Conservation (phyloP, 805 yeast genomes). For the Starmerella geochares region DNA sequence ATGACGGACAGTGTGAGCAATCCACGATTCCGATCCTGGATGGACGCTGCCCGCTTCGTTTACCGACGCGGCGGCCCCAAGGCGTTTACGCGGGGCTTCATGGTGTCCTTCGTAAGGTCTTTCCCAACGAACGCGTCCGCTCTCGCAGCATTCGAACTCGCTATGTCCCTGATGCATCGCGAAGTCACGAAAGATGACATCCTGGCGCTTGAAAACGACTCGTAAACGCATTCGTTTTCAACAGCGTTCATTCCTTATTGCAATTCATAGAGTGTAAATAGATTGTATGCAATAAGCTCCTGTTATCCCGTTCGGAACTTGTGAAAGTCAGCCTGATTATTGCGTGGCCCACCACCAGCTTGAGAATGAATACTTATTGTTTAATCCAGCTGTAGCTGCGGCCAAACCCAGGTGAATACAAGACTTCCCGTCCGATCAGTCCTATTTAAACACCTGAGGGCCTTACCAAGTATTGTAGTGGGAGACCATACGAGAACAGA, state of each 20-base stretch:
- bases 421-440: not conserved
- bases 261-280: not conserved
- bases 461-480: not conserved
- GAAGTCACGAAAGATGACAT: slow-evolving; percentile 1
- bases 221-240: too few relatives aligned
- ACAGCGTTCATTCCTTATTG: not conserved
- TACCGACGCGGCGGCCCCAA: slow-evolving; percentile 47
- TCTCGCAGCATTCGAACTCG: slow-evolving; percentile 76
- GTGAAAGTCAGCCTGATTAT: too few relatives aligned
- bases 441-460: not conserved
- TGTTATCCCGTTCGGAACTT: too few relatives aligned
- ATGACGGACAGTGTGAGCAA: slow-evolving; percentile 67
- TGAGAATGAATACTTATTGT: too few relatives aligned
- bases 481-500: not conserved
- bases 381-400: not conserved
- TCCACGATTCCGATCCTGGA: slow-evolving; percentile 63
- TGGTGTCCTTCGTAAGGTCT: slow-evolving; percentile 65
- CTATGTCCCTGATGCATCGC: slow-evolving; percentile 37
- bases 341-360: too few relatives aligned
- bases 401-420: not conserved
- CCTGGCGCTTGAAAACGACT: slow-evolving; percentile 12
- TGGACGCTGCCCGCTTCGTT: slow-evolving; percentile 58
- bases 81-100: slow-evolving; percentile 74
- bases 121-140: slow-evolving; percentile 96
- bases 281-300: not conserved